Base-by-base conservation (phyloP, 2,329 filamentous ascomycete species). In the Leptoxyphium fumago region DNA sequence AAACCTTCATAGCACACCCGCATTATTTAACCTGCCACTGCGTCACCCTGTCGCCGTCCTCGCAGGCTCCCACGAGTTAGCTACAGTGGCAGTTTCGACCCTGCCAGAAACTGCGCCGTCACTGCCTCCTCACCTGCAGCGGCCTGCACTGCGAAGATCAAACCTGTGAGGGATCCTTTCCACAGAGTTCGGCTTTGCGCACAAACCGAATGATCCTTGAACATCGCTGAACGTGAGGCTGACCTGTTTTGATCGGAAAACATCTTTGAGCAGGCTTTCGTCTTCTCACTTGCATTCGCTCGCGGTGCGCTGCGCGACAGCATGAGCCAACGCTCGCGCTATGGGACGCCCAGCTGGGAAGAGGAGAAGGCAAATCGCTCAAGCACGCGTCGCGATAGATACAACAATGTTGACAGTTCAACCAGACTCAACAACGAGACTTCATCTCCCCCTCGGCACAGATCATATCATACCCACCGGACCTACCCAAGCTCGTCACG, bases 341-440 rank as follows among this genome's bases (percentile, higher is more conserved):
- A 40, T 21, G 38, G 38, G 17, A 28, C 21, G 18, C 38, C 15
- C 51, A 76, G 76, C 68, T 73, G 74, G 66, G 74, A 72, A 72
- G 74, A 77, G 68, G 73, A 77, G 68, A 91, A 91, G 85, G 84
- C 85, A 91, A 84, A 82, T 84, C 81, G 66, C 67, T 71, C 82
- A 80, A 77, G 80, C 46, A 50, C 54, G 74, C 72, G 74, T 73
- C 74, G 74, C 66, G 68, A 75, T 74, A 77, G 80, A 75, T 75
- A 78, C 81, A 80, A 71, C 77, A 79, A 75, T 77, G 80, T 94
- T 94, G 84, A 94, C 85, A 83, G 82, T 77, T 78, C 73, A 74
- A 76, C 82, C 83, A 94, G 86, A 88, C 74, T 46, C 46, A 43
- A 30, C 29, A 40, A 48, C 49, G 48, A 48, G 53, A 57, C 56